Base-by-base conservation (phyloP, 1,139 yeast species). In the Taphrina wiesneri region DNA sequence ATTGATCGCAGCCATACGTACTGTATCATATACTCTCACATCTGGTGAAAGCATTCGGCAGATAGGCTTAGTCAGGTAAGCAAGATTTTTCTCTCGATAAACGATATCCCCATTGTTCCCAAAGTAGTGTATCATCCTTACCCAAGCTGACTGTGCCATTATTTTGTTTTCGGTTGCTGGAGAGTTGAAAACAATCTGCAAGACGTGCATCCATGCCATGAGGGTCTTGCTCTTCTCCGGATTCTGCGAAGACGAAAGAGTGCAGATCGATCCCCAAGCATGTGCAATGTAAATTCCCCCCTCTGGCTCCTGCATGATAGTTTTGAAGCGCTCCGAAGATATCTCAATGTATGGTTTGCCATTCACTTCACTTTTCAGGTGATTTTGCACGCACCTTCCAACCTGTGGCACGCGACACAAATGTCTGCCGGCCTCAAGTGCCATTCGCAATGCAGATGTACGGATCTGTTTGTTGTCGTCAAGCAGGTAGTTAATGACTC, bases 231-330 rank as follows among this genome's bases (percentile, higher is more conserved):
- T 68, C 28, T 65, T 62, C 32, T 65, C 69, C 17, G 70, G 65
- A 41, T 69, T 51, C 26, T 63, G 67, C 11, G 67, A 67, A 13
- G 67, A 61, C 17, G 70, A 45, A 15, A 68, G 45, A 6, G 68
- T 53, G 9, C 70, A 67, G 34, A 70, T 49, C 13, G 66, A 41
- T 26, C 67, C 69, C 72, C 71, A 70, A 15, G 70, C 61, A 15
- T 63, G 49, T 5, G 68, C 66, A 11, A 70, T 66, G 51, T 66
- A 70, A 15, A 61, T 60, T 4, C 68, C 71, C 6, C 69, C 67
- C 25, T 67, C 66, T 5, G 66, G 66, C 52, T 64, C 63, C 11
- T 63, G 63, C 17, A 69, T 62, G 39, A 64, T 19, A 1, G 57
- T 65, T 39, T 66, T 54, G 43, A 70, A 53, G 25, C 69, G 68